Conservation (phyloP, 495 filamentous ascomycete species). For the Aspergillus leporis region DNA sequence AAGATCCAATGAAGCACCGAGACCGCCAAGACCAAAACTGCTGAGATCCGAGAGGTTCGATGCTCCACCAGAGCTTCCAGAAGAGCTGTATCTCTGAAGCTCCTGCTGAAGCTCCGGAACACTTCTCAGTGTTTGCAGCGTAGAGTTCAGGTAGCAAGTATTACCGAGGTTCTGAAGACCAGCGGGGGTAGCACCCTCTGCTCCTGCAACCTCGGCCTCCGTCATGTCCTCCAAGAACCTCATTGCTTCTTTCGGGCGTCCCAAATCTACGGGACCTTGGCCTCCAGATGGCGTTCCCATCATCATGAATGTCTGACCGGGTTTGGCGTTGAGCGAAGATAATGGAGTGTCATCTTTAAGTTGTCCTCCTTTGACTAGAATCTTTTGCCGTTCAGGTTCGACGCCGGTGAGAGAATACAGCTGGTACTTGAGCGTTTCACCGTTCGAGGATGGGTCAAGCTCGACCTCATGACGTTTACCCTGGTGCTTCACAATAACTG, state of each 20-base stretch:
- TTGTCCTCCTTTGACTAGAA: slow-evolving; percentile 88
- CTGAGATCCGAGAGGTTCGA: slow-evolving; percentile 51
- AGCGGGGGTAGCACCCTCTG: slow-evolving; percentile 81
- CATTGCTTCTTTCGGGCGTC: slow-evolving; percentile 75
- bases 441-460: slow-evolving; percentile 77
- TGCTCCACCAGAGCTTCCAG: slow-evolving; percentile 31
- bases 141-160: slow-evolving; percentile 98
- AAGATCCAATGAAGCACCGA: slow-evolving; percentile 67
- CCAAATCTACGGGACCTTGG: slow-evolving; percentile 54
- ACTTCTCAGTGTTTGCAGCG: slow-evolving; percentile 81
- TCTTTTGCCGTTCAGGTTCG: slow-evolving; percentile 94
- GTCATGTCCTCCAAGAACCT: slow-evolving; percentile 98
- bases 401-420: slow-evolving; percentile 94
- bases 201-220: slow-evolving; percentile 82
- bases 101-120: slow-evolving; percentile 91
- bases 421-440: slow-evolving; percentile 93
- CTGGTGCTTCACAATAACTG: slow-evolving; percentile 91
- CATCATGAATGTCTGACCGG: slow-evolving; percentile 90
- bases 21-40: slow-evolving; percentile 60
- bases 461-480: slow-evolving; percentile 94
- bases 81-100: slow-evolving; percentile 65
- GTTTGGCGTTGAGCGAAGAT: slow-evolving; percentile 78
- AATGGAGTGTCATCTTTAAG: slow-evolving; percentile 93
- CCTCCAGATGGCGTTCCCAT: slow-evolving; percentile 82
- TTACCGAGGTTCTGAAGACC: slow-evolving; percentile 93